Percentiles rank a stretch among this genome's conserved stretches.
phyloP scores from a whole-genome alignment of 192 early-diverging fungal species.

The Backusella mclennaniae region DNA sequence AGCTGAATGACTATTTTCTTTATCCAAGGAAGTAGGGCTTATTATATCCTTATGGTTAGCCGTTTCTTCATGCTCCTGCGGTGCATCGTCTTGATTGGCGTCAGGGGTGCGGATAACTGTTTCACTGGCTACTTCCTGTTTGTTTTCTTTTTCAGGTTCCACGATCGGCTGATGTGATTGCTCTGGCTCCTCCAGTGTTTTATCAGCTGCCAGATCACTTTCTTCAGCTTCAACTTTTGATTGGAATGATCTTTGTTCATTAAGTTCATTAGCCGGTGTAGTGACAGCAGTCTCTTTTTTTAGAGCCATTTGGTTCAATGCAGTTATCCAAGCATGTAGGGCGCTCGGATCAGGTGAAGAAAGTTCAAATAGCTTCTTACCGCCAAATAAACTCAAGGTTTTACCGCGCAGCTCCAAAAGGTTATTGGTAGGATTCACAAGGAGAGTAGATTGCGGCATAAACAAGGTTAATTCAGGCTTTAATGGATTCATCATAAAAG shows the following conservation, averaged over 20 bases:
- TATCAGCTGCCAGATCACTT: background rate
- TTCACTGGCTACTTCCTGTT: background rate
- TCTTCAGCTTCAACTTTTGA: background rate
- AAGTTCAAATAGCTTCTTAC: slow-evolving; percentile 1
- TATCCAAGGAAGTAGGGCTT: background rate
- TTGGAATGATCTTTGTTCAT: background rate
- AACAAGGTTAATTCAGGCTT: slow-evolving; percentile 6
- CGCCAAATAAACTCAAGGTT: background rate
- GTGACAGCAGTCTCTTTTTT: background rate
- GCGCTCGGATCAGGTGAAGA: background rate
- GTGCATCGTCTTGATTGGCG: background rate
- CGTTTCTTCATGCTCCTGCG: background rate
- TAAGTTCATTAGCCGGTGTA: background rate
- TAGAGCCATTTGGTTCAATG: background rate
- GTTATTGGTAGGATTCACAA: background rate
- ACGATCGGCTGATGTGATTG: slow-evolving; percentile 1
- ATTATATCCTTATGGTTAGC: too few relatives aligned
- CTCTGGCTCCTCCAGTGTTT: background rate
- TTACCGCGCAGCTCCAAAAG: slow-evolving; percentile 1
- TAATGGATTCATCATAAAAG: background rate
- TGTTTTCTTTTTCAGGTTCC: background rate
- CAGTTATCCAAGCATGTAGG: background rate
- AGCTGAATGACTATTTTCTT: background rate
- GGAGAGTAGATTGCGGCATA: background rate
- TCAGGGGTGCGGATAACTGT: background rate